Conservation (phyloP, 2,329 filamentous ascomycete genomes). For the Penicillium sp. region DNA sequence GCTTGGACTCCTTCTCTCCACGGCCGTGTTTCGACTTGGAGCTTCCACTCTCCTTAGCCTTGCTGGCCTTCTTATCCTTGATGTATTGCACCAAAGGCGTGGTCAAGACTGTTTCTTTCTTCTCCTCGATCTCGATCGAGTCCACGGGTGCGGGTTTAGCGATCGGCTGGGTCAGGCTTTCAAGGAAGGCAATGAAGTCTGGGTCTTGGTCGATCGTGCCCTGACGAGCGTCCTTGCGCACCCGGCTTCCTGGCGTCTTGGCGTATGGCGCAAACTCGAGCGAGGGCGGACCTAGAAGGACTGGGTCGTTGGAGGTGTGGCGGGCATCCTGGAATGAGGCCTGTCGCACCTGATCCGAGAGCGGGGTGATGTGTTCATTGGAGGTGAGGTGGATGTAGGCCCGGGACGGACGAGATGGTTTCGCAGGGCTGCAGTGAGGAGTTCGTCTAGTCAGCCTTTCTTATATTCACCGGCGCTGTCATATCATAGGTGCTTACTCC, state of each 20-base stretch:
- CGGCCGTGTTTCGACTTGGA: slow-evolving; percentile 47
- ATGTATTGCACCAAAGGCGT: slow-evolving; percentile 90
- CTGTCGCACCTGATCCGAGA: slow-evolving; percentile 72
- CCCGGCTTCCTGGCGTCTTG: slow-evolving; percentile 75
- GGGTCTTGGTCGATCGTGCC: slow-evolving; percentile 96
- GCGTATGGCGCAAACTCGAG: slow-evolving; percentile 85
- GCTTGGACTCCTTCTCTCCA: slow-evolving; percentile 45
- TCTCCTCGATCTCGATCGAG: slow-evolving; percentile 53
- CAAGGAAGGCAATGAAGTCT: slow-evolving; percentile 92
- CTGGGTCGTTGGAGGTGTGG: slow-evolving; percentile 71
- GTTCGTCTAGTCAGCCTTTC: not conserved
- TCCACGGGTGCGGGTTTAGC: slow-evolving; percentile 60
- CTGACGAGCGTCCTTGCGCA: slow-evolving; percentile 79
- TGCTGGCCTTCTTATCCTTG: slow-evolving; percentile 87
- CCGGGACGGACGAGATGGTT: slow-evolving; percentile 78
- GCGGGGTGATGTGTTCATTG: slow-evolving; percentile 66
- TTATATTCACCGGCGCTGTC: not conserved
- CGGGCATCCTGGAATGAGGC: slow-evolving; percentile 80
- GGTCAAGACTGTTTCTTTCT: slow-evolving; percentile 67
- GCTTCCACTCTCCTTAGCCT: slow-evolving; percentile 64
- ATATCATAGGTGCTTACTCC: slow-evolving; percentile 61
- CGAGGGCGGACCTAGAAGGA: slow-evolving; percentile 75
- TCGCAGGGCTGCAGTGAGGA: slow-evolving; percentile 66
- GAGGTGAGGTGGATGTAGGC: slow-evolving; percentile 83
- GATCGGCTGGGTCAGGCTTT: slow-evolving; percentile 77